Evolutionary conservation across 164 flowering plant species (phyloP).

Genomic region (Stephania yunnanensis): DNA sequence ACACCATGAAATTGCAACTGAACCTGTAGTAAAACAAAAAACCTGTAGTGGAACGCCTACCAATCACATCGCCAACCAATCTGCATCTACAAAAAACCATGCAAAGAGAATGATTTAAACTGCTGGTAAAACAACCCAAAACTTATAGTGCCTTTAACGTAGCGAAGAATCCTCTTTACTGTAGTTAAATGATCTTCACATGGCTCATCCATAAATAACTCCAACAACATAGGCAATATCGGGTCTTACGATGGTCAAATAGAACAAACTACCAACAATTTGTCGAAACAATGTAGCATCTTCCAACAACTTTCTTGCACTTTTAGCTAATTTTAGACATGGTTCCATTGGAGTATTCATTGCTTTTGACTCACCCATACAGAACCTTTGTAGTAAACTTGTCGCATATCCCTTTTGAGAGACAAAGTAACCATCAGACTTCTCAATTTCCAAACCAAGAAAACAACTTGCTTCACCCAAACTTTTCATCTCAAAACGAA

Average conservation of each 20-base stretch:
- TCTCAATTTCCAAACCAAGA: too few relatives aligned
- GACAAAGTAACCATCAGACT: too few relatives aligned
- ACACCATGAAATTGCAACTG: too few relatives aligned
- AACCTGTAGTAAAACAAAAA: not conserved
- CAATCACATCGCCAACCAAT: not conserved
- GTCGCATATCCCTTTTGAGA: too few relatives aligned
- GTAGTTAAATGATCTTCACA: conserved; percentile 11
- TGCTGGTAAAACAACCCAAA: not conserved
- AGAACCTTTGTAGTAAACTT: too few relatives aligned
- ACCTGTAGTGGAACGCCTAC: not conserved
- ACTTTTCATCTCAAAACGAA: conserved; percentile 20
- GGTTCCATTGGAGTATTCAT: too few relatives aligned
- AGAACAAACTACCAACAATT: conserved; percentile 14
- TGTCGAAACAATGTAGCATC: conserved; percentile 16
- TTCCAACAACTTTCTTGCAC: conserved; percentile 13
- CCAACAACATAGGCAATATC: conserved; percentile 14
- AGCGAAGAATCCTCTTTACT: conserved; percentile 12
- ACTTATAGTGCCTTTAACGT: conserved; percentile 12
- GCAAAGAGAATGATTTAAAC: not conserved
- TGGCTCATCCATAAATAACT: conserved; percentile 16
- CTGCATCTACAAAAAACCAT: not conserved
- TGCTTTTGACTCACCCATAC: too few relatives aligned
- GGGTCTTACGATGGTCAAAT: conserved; percentile 16
- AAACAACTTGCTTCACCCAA: too few relatives aligned
- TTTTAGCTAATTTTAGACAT: too few relatives aligned